phyloP scores from a whole-genome alignment of 2,329 filamentous ascomycete species.

The Arthrobotrys musiformis region DNA sequence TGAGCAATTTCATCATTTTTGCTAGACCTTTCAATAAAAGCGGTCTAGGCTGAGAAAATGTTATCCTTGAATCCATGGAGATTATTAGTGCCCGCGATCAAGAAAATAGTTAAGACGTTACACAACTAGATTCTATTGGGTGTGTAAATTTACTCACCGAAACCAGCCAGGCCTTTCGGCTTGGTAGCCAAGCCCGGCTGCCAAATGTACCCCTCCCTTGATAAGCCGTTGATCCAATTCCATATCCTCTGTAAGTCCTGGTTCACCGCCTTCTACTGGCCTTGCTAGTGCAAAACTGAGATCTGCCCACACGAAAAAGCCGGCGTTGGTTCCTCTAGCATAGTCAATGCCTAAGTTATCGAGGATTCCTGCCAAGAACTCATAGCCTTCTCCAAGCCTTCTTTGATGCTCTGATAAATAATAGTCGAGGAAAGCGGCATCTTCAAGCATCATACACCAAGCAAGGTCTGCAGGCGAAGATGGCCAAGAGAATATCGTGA shows the following conservation, averaged over 20 bases:
- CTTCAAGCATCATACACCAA: conserved; percentile 64
- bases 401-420: conserved; percentile 65
- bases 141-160: conserved; percentile 56
- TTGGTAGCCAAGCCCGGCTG: conserved; percentile 61
- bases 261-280: conserved; percentile 8
- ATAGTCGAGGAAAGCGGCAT: conserved; percentile 64
- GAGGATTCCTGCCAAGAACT: conserved; percentile 62
- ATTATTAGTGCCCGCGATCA: not conserved
- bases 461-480: conserved; percentile 65
- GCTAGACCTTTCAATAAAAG: conserved; percentile 7
- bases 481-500: conserved; percentile 65
- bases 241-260: conserved; percentile 58
- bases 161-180: conserved; percentile 64
- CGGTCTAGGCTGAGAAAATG: conserved; percentile 22
- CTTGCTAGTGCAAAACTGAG: conserved; percentile 60
- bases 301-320: conserved; percentile 70
- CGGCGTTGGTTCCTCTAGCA: conserved; percentile 67
- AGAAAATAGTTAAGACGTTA: too few relatives aligned
- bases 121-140: too few relatives aligned
- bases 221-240: conserved; percentile 62
- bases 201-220: conserved; percentile 62
- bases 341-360: conserved; percentile 65
- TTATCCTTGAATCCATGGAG: not conserved
- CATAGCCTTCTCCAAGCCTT: conserved; percentile 63
- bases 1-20: conserved; percentile 17